Percentiles rank a stretch among this genome's conserved stretches.
Evolutionary conservation across 2,329 filamentous ascomycete genomes (phyloP).

Genomic region (Pezicula carpinea): DNA sequence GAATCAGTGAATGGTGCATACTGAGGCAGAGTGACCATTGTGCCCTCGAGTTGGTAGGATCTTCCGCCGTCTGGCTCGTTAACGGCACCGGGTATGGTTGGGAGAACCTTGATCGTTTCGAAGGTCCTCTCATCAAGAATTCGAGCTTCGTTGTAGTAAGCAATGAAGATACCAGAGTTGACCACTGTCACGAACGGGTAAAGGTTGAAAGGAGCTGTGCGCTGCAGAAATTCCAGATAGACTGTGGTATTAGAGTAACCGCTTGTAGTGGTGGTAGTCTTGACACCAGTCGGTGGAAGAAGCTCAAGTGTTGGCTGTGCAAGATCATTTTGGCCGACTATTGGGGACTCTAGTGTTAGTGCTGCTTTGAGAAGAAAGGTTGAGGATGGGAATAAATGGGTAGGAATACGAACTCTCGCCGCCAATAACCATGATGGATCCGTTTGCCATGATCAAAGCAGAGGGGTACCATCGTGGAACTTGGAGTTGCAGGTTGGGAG

Average conservation of each 20-base stretch:
- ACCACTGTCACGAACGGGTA: conserved; percentile 61
- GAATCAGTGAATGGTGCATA: conserved; percentile 56
- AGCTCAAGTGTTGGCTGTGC: conserved; percentile 60
- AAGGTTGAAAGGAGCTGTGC: conserved; percentile 62
- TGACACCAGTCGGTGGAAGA: conserved; percentile 38
- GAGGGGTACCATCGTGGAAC: conserved; percentile 61
- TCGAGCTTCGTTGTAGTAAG: conserved; percentile 62
- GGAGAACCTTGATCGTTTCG: conserved; percentile 50
- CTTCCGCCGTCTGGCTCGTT: conserved; percentile 54
- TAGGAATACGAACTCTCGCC: conserved; percentile 38
- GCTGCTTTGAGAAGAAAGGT: no score
- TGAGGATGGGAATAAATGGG: no score
- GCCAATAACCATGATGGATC: conserved; percentile 58
- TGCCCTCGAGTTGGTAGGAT: conserved; percentile 62
- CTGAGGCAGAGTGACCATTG: conserved; percentile 58
- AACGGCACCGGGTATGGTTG: conserved; percentile 58
- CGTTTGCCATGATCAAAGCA: conserved; percentile 59
- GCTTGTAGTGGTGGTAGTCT: conserved; percentile 8
- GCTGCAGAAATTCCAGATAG: conserved; percentile 54
- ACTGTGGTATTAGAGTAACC: conserved; percentile 34
- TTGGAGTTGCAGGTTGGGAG: conserved; percentile 47
- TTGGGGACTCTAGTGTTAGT: no score
- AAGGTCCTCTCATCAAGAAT: conserved; percentile 57
- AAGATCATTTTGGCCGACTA: conserved; percentile 52
- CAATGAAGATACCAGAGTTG: conserved; percentile 59